Base-by-base conservation (phyloP, 1,139 yeast genomes). In the Candida gigantensis region DNA sequence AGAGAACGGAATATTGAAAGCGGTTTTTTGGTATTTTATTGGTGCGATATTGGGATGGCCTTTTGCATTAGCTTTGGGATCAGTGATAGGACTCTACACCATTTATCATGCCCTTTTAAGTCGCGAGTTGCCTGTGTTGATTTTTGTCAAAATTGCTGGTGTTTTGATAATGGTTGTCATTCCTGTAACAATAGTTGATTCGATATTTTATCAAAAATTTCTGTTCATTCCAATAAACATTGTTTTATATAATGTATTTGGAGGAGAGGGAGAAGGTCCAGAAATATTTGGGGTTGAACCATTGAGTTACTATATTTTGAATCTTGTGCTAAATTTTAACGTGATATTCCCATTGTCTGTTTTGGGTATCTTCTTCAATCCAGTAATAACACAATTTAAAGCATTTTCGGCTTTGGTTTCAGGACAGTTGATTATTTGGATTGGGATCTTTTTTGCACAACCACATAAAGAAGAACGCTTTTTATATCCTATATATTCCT, bases 391-490 rank as follows among this genome's bases (percentile, higher is more conserved):
- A 6, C 40, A 41, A 14, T 38, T 51, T 5, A 40, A 34, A 26
- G 18, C 24, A 13, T 36, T 43, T 23, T 32, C 41, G 15, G 5
- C 15, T 4, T 18, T 43, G n/a, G 31, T 43, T 15, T 47, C 62
- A n/a, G 27, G 49, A 2, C 75, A 75, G 1, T 54, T 85, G 21
- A 39, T 74, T 3, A 34, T 84, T 0, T 90, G 97, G 97, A 55
- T 74, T 17, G 61, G 58, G 0, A 71, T 89, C 3, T 87, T 90
- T 54, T 69, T 73, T 39, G 46, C 62, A 6, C 97, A 89, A 51
- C 94, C 96, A 2, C 97, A 90, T 57, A 92, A 92, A 56, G 97
- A 90, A 57, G 97, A 90, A 57, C 69, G 97, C 42, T 92, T 90
- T 55, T 60, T 90, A 50, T 92, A 88, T 50, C 96, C 96, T 7